Base-by-base conservation (phyloP, 495 filamentous ascomycete genomes). In the Aspergillus baeticus region DNA sequence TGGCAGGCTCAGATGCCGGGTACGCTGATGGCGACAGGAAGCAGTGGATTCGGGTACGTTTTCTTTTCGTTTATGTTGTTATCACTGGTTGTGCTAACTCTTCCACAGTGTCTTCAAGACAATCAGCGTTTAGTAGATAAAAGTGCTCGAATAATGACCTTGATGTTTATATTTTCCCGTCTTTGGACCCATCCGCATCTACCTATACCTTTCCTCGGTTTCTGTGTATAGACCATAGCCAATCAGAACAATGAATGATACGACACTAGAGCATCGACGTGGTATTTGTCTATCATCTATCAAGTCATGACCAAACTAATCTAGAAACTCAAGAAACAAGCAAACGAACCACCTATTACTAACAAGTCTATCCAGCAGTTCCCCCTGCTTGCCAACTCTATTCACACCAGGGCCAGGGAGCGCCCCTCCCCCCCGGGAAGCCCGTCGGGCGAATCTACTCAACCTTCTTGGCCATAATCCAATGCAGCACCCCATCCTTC, bases 1-100 rank as follows among this genome's bases (percentile, higher is more conserved):
- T 98, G 94, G 92, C 94, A 98, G 71, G 87, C 87, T 18, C 94
- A 98, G 75, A 96, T 96, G 67, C 91, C 91, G 0, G 94, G 94
- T n/a, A 82, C 82, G 18, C 74, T 97, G 22, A 86, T 97, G 72
- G 92, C 90, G 8, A 98, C 94, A 6, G 94, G 94, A 11, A 86
- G 89, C 54, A 83, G 81, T 67, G 87, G 89, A 49, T 97, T 98
- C 69, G 85, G 84, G 83, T 86, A 69, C 64, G 74, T 67, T 31
- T 36, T 60, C 14, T 45, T 43, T 60, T 26, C 18, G 51, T 14
- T 29, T 13, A 14, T 23, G 3, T 14, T 38, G 15, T 34, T 10
- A 26, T 8, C 47, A 36, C 37, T 21, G n/a, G 13, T 43, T 20
- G 21, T 13, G 13, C n/a, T 37, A n/a, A 46, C 18, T 43, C 13